Evolutionary conservation across 352 stramenopile genomes (phyloP).

Genomic region (Phytopythium litorale): DNA sequence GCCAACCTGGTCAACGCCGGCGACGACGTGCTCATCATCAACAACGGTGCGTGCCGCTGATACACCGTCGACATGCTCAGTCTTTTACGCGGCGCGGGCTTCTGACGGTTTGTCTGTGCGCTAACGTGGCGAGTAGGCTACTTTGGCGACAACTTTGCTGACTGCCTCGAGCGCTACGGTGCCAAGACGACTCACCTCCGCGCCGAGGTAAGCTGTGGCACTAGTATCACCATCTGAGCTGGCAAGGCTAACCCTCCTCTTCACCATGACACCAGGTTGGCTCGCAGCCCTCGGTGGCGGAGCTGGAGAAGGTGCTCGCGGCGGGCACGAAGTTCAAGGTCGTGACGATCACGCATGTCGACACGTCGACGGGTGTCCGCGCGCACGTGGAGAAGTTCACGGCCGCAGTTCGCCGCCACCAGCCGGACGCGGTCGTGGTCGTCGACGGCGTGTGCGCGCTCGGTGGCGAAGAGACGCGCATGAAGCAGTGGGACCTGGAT

Average conservation of each 20-base stretch:
- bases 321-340: slow-evolving; percentile 47
- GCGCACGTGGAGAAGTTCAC: slow-evolving; percentile 58
- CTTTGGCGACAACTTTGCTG: slow-evolving; percentile 69
- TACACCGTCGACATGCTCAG: background rate
- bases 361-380: slow-evolving; percentile 73
- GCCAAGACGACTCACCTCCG: slow-evolving; percentile 58
- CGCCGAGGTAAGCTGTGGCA: slow-evolving; percentile 22
- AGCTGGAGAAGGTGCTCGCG: slow-evolving; percentile 40
- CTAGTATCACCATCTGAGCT: background rate
- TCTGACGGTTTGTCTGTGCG: background rate
- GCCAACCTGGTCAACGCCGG: slow-evolving; percentile 62
- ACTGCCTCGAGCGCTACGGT: slow-evolving; percentile 68
- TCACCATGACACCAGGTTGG: slow-evolving; percentile 31
- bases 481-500: slow-evolving; percentile 80
- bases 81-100: background rate
- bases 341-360: slow-evolving; percentile 75
- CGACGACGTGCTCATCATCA: slow-evolving; percentile 67
- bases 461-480: slow-evolving; percentile 69
- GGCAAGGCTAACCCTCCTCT: background rate
- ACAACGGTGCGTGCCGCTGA: slow-evolving; percentile 35
- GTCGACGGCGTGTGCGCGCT: slow-evolving; percentile 71
- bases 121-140: slow-evolving; percentile 20
- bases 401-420: slow-evolving; percentile 44
- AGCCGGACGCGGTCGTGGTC: slow-evolving; percentile 59
- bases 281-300: slow-evolving; percentile 40